Evolutionary conservation across 768 basidiomycete species (phyloP), one percentile per base, ranked within the genome.

Genomic region (Kwoniella sp.): DNA sequence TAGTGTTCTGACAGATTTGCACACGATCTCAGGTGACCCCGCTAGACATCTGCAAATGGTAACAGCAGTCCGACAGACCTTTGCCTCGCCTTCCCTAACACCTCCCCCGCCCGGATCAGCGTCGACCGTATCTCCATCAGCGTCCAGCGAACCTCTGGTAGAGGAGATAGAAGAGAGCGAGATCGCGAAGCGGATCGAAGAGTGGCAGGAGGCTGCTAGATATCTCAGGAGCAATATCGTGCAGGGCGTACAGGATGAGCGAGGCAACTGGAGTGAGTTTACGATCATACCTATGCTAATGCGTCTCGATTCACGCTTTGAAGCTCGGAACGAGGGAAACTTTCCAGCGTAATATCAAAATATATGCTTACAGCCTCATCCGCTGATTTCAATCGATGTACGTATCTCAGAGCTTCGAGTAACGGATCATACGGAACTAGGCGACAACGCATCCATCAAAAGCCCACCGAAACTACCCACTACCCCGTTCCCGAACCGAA

Each of bases 201-300:
- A 89, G 4, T 86, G 88, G 48, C 84, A 82, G 56, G 92, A 96
- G 48, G 84, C 93, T 50, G 90, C 93, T 3, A 75, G 83, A 25
- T 86, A 91, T 37, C 77, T 97, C 65, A 84, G 89, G 67, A 86
- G 83, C 78, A 97, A 98, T 78, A 84, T 98, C 50, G 93, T 92
- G 0, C 94, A 97, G 79, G 94, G 87, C 1, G 80, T 82, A 50
- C 85, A 82, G 72, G 83, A 86, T 11, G 74, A 79, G 61, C 80
- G 65, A 29, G 80, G 81, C 15, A 86, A 29, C 82, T 85, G 30
- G 90, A 87, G 85, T 86, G 89, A 90, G 77, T 67, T 86, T 5
- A 37, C 15, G 3, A 17, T 11, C 15, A 4, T 17, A 34, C 34
- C 13, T 13, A 13, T 34, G 13, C 34, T 13, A 2, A 22, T 34